These are phyloP conservation scores for Xylariaceae sp. DNA, from an alignment of 2,329 filamentous ascomycete species.

Conservation along the genomic window DNA sequence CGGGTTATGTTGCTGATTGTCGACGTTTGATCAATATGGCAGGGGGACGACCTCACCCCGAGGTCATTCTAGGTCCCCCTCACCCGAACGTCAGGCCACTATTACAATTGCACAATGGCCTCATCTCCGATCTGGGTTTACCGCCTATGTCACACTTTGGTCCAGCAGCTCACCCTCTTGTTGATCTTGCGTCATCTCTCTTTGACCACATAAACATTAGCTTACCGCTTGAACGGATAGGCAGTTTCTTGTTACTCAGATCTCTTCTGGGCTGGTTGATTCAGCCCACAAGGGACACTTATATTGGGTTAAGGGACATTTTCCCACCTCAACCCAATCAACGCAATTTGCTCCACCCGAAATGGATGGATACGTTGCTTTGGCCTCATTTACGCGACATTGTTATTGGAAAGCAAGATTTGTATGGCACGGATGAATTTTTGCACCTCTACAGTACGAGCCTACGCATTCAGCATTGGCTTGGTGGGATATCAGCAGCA, in stretches of 20 bases:
- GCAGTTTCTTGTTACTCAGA: slow-evolving; percentile 28
- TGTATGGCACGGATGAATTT: slow-evolving; percentile 35
- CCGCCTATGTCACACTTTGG: slow-evolving; percentile 15
- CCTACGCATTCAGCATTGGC: slow-evolving; percentile 32
- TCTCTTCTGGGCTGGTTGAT: slow-evolving; percentile 26
- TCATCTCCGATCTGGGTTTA: slow-evolving; percentile 13
- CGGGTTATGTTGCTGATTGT: slow-evolving; percentile 32
- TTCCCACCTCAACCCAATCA: slow-evolving; percentile 25
- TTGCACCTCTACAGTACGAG: slow-evolving; percentile 29
- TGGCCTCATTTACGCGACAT: slow-evolving; percentile 31
- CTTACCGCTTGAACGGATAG: slow-evolving; percentile 28
- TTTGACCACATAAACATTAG: slow-evolving; percentile 25
- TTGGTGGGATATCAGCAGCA: slow-evolving; percentile 19
- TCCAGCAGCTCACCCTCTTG: slow-evolving; percentile 21
- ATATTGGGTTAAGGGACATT: slow-evolving; percentile 16
- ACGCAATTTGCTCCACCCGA: slow-evolving; percentile 22
- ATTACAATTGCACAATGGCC: slow-evolving; percentile 12
- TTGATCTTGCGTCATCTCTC: slow-evolving; percentile 26
- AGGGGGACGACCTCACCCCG: slow-evolving; percentile 15
- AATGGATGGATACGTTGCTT: slow-evolving; percentile 30
- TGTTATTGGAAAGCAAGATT: slow-evolving; percentile 30
- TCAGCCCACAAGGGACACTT: slow-evolving; percentile 28
- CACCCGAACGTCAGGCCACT: slow-evolving; percentile 30
- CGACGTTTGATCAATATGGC: slow-evolving; percentile 27
- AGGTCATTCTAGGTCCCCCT: slow-evolving; percentile 28